A percentile compares a stretch with the other conserved stretches of the same genome.
These are phyloP conservation scores for Lodderomyces oxycetoniae DNA, from an alignment of 1,139 yeast species.

Conservation along the genomic window DNA sequence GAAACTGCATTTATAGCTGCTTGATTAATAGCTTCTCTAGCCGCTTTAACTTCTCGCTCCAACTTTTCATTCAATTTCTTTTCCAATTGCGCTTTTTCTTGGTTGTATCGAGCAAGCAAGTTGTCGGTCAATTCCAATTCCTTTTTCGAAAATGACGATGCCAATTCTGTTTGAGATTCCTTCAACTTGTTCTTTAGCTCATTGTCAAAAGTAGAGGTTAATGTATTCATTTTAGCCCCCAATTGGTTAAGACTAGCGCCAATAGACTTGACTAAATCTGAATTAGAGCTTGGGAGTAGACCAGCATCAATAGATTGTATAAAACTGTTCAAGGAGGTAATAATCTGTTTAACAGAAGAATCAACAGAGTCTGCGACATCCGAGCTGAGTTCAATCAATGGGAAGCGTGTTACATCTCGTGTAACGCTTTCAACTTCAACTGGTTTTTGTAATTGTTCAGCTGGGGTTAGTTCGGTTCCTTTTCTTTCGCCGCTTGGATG, in stretches of 20 bases:
- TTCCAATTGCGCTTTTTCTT: slow-evolving; percentile 60
- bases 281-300: slow-evolving; percentile 26
- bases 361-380: slow-evolving; percentile 28
- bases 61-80: slow-evolving; percentile 58
- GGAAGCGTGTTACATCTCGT: slow-evolving; percentile 31
- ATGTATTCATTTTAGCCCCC: slow-evolving; percentile 29
- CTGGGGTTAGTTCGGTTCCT: slow-evolving; percentile 28
- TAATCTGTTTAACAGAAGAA: slow-evolving; percentile 44
- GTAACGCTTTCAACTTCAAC: slow-evolving; percentile 36
- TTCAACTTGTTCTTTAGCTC: slow-evolving; percentile 37
- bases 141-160: slow-evolving; percentile 52
- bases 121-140: slow-evolving; percentile 49
- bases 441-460: slow-evolving; percentile 44
- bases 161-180: slow-evolving; percentile 46
- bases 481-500: slow-evolving; percentile 4
- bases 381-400: slow-evolving; percentile 28
- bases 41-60: slow-evolving; percentile 61
- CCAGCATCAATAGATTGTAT: slow-evolving; percentile 46
- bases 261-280: slow-evolving; percentile 27
- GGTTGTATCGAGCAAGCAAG: slow-evolving; percentile 44
- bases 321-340: slow-evolving; percentile 49
- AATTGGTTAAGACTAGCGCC: slow-evolving; percentile 31
- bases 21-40: slow-evolving; percentile 61
- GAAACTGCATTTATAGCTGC: slow-evolving; percentile 77
- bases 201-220: slow-evolving; percentile 39